Evolutionary conservation across 2,329 filamentous ascomycete species (phyloP).

Genomic region (Rutstroemia sp.): DNA sequence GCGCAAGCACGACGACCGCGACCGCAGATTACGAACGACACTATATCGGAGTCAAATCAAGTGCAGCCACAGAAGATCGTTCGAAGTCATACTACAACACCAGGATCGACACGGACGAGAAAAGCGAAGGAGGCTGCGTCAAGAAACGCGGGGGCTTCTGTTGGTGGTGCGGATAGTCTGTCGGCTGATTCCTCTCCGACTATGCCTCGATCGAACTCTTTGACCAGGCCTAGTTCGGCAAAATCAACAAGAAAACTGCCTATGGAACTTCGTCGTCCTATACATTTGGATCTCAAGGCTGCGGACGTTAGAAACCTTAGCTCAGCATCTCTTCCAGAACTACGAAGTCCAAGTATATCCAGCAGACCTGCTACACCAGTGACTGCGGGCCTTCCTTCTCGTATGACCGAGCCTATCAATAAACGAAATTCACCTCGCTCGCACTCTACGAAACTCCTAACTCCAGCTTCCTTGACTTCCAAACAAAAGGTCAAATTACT

Average conservation of each 20-base stretch:
- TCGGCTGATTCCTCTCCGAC: constrained; percentile 14
- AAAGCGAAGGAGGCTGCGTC: constrained; percentile 34
- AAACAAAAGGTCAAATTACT: constrained; percentile 65
- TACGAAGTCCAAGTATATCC: constrained; percentile 42
- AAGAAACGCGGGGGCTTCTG: constrained; percentile 33
- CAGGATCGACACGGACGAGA: constrained; percentile 37
- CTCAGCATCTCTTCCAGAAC: constrained; percentile 59
- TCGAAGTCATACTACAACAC: constrained; percentile 63
- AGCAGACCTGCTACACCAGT: constrained; percentile 51
- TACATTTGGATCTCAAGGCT: constrained; percentile 23
- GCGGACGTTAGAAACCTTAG: constrained; percentile 54
- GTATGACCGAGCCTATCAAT: constrained; percentile 38
- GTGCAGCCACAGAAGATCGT: constrained; percentile 48
- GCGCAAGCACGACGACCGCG: constrained; percentile 63
- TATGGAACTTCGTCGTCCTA: constrained; percentile 22
- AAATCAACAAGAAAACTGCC: constrained; percentile 18
- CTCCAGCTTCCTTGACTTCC: constrained; percentile 53
- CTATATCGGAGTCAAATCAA: constrained; percentile 48
- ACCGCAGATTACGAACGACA: constrained; percentile 55
- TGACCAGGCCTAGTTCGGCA: constrained; percentile 20
- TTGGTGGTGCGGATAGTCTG: constrained; percentile 26
- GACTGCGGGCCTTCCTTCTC: constrained; percentile 43
- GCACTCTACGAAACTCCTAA: constrained; percentile 45
- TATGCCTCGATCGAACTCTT: constrained; percentile 19
- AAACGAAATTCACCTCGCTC: constrained; percentile 50